A percentile compares a stretch with the other conserved stretches of the same genome.
These are phyloP conservation scores for Leucogyrophana mollusca DNA, from an alignment of 768 basidiomycete genomes.

Conservation along the genomic window DNA sequence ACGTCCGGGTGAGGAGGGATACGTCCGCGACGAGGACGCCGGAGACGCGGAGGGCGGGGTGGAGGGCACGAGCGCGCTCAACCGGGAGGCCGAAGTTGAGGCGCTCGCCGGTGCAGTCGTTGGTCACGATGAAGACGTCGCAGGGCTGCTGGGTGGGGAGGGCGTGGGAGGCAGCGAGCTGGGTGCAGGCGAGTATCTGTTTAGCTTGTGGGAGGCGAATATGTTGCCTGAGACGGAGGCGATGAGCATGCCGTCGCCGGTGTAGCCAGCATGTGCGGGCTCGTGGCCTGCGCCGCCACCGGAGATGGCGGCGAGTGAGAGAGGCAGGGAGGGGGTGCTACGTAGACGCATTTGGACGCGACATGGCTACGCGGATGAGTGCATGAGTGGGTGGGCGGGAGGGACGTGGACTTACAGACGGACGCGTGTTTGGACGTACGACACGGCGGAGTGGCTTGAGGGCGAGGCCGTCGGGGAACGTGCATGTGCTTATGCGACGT, in stretches of 20 bases:
- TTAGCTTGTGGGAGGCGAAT: conserved; percentile 63
- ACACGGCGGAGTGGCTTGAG: too few relatives aligned
- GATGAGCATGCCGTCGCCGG: conserved; percentile 54
- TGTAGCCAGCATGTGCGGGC: conserved; percentile 56
- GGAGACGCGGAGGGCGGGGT: conserved; percentile 34
- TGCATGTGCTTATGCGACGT: too few relatives aligned
- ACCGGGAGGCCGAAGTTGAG: conserved; percentile 59
- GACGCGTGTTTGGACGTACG: too few relatives aligned
- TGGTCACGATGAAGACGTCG: conserved; percentile 37
- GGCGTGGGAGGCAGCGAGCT: conserved; percentile 38
- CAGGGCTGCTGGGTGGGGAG: conserved; percentile 15
- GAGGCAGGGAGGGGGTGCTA: too few relatives aligned
- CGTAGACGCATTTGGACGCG: too few relatives aligned
- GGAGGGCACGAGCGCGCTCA: conserved; percentile 44
- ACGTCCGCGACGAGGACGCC: conserved; percentile 56
- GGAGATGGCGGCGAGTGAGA: too few relatives aligned
- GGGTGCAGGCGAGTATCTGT: conserved; percentile 50
- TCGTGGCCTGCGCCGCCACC: too few relatives aligned
- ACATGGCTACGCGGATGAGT: too few relatives aligned
- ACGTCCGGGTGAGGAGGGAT: conserved; percentile 32
- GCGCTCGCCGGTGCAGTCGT: conserved; percentile 55
- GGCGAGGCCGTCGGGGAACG: too few relatives aligned
- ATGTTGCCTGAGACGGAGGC: conserved; percentile 61
- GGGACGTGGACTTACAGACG: too few relatives aligned
- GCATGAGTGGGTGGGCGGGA: too few relatives aligned